A percentile compares a stretch with the other conserved stretches of the same genome.
Evolutionary conservation across 2,329 filamentous ascomycete species (phyloP).

Genomic region (Colletotrichum paranaense): DNA sequence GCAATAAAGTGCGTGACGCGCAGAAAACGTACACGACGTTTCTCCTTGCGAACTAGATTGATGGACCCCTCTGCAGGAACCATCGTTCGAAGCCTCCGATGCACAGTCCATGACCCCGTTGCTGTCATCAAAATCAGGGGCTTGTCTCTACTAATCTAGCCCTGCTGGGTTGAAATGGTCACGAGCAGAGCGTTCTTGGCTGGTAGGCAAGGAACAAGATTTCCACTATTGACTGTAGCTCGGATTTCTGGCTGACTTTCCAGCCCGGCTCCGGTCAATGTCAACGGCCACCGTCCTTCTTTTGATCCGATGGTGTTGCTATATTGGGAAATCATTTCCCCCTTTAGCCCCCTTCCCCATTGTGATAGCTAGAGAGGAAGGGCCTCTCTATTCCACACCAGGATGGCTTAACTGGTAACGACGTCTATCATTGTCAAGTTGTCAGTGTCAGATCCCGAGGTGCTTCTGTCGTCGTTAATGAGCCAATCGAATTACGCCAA

Average conservation of each 20-base stretch:
- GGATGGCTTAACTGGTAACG: not conserved
- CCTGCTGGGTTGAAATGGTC: not conserved
- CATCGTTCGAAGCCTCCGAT: conserved; percentile 13
- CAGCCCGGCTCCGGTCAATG: not conserved
- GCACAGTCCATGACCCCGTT: not conserved
- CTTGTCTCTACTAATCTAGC: not conserved
- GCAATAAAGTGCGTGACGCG: conserved; percentile 11
- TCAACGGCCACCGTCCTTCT: not conserved
- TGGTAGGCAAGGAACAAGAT: not conserved
- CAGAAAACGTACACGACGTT: conserved; percentile 4
- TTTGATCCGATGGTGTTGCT: not conserved
- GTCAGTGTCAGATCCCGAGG: not conserved
- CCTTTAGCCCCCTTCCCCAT: not conserved
- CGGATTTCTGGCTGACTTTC: not conserved
- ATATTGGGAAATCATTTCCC: not conserved
- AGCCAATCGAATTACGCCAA: not conserved
- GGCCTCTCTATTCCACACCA: not conserved
- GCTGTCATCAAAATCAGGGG: conserved; percentile 4
- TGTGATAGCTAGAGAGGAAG: not conserved
- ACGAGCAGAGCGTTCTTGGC: not conserved
- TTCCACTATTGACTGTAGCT: conserved; percentile 4
- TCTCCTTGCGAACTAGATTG: conserved; percentile 4
- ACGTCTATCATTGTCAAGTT: not conserved
- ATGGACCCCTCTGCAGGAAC: conserved; percentile 22
- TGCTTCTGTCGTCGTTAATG: not conserved